phyloP scores from a whole-genome alignment of 2,329 filamentous ascomycete species.

The Eutypella sp. region DNA sequence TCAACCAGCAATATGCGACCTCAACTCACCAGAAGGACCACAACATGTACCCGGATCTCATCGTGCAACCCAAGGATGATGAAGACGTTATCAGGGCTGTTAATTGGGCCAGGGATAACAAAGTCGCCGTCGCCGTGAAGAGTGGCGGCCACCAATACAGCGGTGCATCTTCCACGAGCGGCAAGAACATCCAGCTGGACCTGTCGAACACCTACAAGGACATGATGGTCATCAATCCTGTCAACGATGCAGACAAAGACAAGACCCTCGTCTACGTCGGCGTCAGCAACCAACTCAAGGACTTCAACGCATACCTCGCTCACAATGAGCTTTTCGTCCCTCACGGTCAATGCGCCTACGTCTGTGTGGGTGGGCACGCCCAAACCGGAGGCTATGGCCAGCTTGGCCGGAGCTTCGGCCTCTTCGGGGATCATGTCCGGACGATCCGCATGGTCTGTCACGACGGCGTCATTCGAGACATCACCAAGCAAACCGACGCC shows the following conservation, averaged over 20 bases:
- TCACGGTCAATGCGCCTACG: constrained; percentile 40
- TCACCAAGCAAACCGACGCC: constrained; percentile 42
- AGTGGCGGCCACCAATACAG: constrained; percentile 47
- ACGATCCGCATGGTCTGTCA: constrained; percentile 43
- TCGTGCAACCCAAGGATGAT: constrained; percentile 37
- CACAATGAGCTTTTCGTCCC: constrained; percentile 39
- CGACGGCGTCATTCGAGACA: constrained; percentile 38
- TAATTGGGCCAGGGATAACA: constrained; percentile 34
- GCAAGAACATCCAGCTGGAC: constrained; percentile 41
- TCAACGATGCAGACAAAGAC: constrained; percentile 28
- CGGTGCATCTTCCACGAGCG: constrained; percentile 41
- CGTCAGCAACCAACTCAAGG: constrained; percentile 36
- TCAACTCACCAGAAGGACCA: constrained; percentile 36
- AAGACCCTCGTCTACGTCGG: constrained; percentile 33
- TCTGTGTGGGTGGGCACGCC: constrained; percentile 41
- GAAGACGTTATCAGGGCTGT: constrained; percentile 37
- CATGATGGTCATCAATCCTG: constrained; percentile 23
- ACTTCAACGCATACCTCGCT: constrained; percentile 38
- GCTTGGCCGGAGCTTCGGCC: constrained; percentile 43
- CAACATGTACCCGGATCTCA: constrained; percentile 38
- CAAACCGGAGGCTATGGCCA: constrained; percentile 44
- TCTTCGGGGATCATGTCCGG: constrained; percentile 49
- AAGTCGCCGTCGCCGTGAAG: constrained; percentile 38
- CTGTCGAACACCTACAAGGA: constrained; percentile 34
- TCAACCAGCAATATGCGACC: constrained; percentile 39